A percentile compares a stretch with the other conserved stretches of the same genome.
phyloP scores from a whole-genome alignment of 352 stramenopile genomes.

The Globisporangium recalcitrans region DNA sequence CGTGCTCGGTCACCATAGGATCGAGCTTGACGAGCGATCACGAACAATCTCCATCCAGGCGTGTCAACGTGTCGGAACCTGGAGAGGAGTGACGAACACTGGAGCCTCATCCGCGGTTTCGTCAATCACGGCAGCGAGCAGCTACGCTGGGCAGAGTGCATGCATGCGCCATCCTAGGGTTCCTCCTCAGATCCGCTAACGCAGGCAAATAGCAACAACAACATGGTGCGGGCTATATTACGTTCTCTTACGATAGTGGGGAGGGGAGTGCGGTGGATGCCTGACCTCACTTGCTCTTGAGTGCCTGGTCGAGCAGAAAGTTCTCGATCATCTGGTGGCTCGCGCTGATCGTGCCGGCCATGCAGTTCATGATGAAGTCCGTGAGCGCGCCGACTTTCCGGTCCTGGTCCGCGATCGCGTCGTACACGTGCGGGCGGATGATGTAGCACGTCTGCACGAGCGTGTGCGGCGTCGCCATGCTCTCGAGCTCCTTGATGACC shows the following conservation, averaged over 20 bases:
- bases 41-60: too few relatives aligned
- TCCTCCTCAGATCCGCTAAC: background rate
- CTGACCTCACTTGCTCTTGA: conserved; percentile 5
- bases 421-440: conserved; percentile 55
- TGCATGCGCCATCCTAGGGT: background rate
- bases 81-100: background rate
- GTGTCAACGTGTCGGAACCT: too few relatives aligned
- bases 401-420: conserved; percentile 53
- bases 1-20: background rate
- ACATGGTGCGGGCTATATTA: background rate
- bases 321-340: conserved; percentile 78
- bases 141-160: too few relatives aligned
- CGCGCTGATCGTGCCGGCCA: conserved; percentile 50
- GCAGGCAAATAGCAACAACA: background rate
- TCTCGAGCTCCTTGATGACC: conserved; percentile 38
- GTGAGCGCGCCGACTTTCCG: conserved; percentile 57
- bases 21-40: background rate
- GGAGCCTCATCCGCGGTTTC: background rate
- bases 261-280: background rate
- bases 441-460: conserved; percentile 75
- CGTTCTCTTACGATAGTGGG: background rate
- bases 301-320: conserved; percentile 40
- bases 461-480: conserved; percentile 32
- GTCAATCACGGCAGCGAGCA: background rate
- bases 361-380: conserved; percentile 63